Conservation (phyloP, 129 eudicot genomes). For the Heracleum sosnowskyi region DNA sequence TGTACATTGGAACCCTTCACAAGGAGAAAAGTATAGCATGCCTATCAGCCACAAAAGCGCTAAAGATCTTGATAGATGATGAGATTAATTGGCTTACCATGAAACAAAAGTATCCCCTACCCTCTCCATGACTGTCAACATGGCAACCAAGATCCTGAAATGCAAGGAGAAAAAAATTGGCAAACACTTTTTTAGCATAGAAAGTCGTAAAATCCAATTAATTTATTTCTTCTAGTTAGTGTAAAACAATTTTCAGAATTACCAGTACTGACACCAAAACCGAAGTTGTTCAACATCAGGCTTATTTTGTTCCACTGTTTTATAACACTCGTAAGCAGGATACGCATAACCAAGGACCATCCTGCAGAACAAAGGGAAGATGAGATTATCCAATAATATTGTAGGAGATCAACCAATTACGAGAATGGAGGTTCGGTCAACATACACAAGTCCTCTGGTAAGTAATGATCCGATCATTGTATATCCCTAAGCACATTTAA, state of each 20-base stretch:
- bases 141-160: conserved; percentile 88
- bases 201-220: not conserved
- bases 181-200: not conserved
- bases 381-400: not conserved
- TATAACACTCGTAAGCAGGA: conserved; percentile 92
- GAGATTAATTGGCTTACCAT: conserved; percentile 42
- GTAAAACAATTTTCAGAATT: not conserved
- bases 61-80: not conserved
- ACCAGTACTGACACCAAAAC: conserved; percentile 98
- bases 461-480: conserved; percentile 88
- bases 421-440: not conserved
- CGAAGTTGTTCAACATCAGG: conserved; percentile 84
- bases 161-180: not conserved
- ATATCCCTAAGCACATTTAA: conserved; percentile 29
- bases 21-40: conserved; percentile 6
- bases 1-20: conserved; percentile 90
- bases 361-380: conserved; percentile 35
- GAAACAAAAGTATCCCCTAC: conserved; percentile 74
- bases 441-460: conserved; percentile 94
- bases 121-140: conserved; percentile 70
- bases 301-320: conserved; percentile 72
- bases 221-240: not conserved
- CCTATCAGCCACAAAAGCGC: not conserved
- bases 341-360: conserved; percentile 85
- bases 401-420: not conserved